Conservation (phyloP, 2,329 filamentous ascomycete genomes). For the Amesomyces nigricolor region DNA sequence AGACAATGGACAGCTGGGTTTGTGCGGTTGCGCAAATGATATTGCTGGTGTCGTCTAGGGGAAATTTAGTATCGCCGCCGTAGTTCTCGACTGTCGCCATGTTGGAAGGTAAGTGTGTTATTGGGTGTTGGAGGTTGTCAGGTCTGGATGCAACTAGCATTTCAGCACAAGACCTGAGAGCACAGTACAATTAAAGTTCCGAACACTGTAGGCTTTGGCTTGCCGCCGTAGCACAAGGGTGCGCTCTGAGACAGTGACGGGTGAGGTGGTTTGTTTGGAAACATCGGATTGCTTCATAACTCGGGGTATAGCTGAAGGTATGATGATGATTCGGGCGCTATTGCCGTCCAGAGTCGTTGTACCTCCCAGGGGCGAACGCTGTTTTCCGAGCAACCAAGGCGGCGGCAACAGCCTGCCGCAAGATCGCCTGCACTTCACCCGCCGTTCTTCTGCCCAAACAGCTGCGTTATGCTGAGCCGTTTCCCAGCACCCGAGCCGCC, state of each 20-base stretch:
- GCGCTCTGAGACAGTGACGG: too few species aligned
- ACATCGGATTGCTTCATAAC: too few species aligned
- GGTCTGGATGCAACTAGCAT: too few species aligned
- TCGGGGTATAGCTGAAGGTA: too few species aligned
- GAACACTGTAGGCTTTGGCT: background rate
- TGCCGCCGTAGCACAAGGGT: too few species aligned
- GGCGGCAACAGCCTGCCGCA: too few species aligned
- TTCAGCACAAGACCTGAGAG: too few species aligned
- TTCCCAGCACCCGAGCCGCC: slow-evolving; percentile 31
- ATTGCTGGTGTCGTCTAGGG: background rate
- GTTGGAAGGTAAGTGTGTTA: background rate
- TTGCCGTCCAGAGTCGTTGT: too few species aligned
- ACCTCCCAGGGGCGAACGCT: too few species aligned
- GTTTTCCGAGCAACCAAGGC: too few species aligned
- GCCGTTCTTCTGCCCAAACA: slow-evolving; percentile 33
- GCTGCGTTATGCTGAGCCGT: slow-evolving; percentile 39
- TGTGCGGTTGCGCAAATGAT: background rate
- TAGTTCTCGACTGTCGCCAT: background rate
- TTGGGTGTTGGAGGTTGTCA: background rate
- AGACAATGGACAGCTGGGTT: slow-evolving; percentile 11
- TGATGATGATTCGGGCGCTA: too few species aligned
- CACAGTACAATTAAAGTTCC: background rate
- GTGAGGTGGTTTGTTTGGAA: too few species aligned
- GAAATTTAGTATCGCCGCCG: background rate
- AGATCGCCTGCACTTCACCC: background rate